Percentiles rank a stretch among this genome's conserved stretches.
Evolutionary conservation across 306 rosid species (phyloP).

Genomic region (Malus sieversii): DNA sequence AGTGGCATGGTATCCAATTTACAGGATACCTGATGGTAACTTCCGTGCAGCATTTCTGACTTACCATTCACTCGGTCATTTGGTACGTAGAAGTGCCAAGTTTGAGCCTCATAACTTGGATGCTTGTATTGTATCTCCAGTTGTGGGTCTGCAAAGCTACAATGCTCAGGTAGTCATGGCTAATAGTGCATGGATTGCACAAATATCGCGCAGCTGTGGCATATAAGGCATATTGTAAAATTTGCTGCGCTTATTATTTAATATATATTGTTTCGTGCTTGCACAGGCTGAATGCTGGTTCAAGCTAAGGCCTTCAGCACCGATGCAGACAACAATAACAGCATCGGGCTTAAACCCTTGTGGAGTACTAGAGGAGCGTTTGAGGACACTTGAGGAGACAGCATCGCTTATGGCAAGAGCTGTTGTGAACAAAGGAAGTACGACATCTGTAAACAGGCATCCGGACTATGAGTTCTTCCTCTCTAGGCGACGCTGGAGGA

Average conservation of each 20-base stretch:
- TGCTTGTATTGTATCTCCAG: conserved; percentile 56
- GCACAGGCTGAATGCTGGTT: conserved; percentile 81
- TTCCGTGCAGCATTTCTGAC: conserved; percentile 81
- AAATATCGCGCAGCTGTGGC: not conserved
- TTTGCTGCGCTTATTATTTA: not conserved
- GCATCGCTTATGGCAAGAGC: conserved; percentile 77
- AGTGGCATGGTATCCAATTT: conserved; percentile 94
- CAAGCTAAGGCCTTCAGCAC: conserved; percentile 30
- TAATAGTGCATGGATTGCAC: not conserved
- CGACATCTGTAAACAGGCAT: conserved; percentile 45
- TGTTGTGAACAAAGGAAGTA: conserved; percentile 47
- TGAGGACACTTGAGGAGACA: conserved; percentile 64
- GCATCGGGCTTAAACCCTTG: conserved; percentile 26
- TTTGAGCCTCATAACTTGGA: conserved; percentile 22
- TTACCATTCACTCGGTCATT: conserved; percentile 76
- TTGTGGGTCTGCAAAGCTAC: conserved; percentile 83
- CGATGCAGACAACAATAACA: conserved; percentile 7
- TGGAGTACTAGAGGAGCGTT: conserved; percentile 38
- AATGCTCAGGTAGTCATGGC: conserved; percentile 53
- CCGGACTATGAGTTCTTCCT: conserved; percentile 75
- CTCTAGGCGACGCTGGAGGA: conserved; percentile 50
- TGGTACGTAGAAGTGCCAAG: conserved; percentile 38
- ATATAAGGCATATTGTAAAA: not conserved
- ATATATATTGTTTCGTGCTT: conserved; percentile 1
- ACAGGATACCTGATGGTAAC: conserved; percentile 79